Conservation (phyloP, 176 grass and related monocot species). For the Urochloa ruziziensis region DNA sequence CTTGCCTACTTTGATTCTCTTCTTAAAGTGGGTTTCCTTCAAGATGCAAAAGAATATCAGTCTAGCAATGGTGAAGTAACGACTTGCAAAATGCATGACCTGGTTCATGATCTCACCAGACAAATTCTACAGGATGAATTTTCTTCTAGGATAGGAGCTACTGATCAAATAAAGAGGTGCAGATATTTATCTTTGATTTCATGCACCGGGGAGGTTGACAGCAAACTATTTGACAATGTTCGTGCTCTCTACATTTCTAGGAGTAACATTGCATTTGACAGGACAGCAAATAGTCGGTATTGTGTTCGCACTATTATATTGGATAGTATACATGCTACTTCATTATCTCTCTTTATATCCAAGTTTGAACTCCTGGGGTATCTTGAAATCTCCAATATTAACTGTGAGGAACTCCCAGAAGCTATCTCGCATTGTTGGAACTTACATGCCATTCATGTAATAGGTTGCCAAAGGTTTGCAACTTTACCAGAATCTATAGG, state of each 20-base stretch:
- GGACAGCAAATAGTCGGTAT: not conserved
- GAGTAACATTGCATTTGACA: not conserved
- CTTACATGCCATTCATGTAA: not conserved
- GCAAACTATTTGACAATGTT: not conserved
- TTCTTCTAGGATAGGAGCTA: not conserved
- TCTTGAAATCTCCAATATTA: constrained; percentile 2
- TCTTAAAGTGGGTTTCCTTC: not conserved
- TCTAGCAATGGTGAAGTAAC: not conserved
- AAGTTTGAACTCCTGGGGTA: not conserved
- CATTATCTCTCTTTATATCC: not conserved
- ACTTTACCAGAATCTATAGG: not conserved
- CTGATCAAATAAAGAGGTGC: not conserved
- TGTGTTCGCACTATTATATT: not conserved
- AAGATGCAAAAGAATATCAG: not conserved
- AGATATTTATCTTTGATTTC: constrained; percentile 1
- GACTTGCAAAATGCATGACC: not conserved
- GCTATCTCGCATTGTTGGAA: not conserved
- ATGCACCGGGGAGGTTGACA: not conserved
- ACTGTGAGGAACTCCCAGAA: constrained; percentile 4
- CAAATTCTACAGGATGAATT: not conserved
- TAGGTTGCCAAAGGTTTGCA: not conserved
- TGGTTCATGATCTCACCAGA: not conserved
- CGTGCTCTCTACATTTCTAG: not conserved
- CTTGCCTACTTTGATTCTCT: constrained; percentile 15
- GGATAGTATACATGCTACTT: not conserved